These are phyloP conservation scores for Fusarium newnesense DNA, from an alignment of 2,329 filamentous ascomycete species.

Conservation along the genomic window DNA sequence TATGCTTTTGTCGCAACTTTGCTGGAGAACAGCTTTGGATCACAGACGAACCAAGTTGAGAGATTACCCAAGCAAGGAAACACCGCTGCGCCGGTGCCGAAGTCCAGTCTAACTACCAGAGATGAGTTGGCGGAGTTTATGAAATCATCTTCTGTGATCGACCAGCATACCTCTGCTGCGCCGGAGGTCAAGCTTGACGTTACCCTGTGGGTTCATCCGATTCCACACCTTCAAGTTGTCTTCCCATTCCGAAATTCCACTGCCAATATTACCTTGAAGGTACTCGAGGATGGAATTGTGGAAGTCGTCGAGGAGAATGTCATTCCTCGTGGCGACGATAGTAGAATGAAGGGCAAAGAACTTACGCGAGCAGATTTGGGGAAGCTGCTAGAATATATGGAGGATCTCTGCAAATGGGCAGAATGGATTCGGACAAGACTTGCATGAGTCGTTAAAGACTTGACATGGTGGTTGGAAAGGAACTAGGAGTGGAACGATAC, in stretches of 20 bases:
- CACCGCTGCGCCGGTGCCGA: neutral
- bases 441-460: slow-evolving; percentile 17
- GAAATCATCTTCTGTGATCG: slow-evolving; percentile 5
- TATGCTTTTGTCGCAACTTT: slow-evolving; percentile 77
- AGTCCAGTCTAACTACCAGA: slow-evolving; percentile 43
- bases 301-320: slow-evolving; percentile 68
- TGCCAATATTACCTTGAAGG: slow-evolving; percentile 66
- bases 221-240: slow-evolving; percentile 61
- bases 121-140: slow-evolving; percentile 50
- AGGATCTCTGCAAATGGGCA: slow-evolving; percentile 64
- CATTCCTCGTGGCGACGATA: slow-evolving; percentile 34
- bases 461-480: neutral
- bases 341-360: slow-evolving; percentile 49
- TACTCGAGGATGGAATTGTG: slow-evolving; percentile 69
- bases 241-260: slow-evolving; percentile 63
- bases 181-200: slow-evolving; percentile 58
- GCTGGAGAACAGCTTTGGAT: slow-evolving; percentile 69
- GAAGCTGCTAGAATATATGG: slow-evolving; percentile 58
- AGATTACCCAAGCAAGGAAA: slow-evolving; percentile 7
- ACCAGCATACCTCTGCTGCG: neutral
- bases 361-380: slow-evolving; percentile 57
- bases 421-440: slow-evolving; percentile 61
- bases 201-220: slow-evolving; percentile 61
- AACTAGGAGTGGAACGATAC: slow-evolving; percentile 41
- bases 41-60: slow-evolving; percentile 43